phyloP scores from a whole-genome alignment of 352 stramenopile genomes.

The Globisporangium paddicum region DNA sequence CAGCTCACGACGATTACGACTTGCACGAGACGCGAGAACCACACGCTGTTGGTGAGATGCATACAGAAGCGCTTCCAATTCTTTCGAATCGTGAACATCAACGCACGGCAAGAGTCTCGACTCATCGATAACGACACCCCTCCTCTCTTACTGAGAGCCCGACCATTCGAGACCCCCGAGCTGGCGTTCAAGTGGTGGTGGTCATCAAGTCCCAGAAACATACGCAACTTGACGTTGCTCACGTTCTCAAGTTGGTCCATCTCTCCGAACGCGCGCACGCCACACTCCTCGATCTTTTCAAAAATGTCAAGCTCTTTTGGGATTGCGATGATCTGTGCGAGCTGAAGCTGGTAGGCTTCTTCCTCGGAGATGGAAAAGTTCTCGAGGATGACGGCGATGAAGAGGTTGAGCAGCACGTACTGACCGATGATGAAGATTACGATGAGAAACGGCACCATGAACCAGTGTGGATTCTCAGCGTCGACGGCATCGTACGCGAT shows the following conservation, averaged over 20 bases:
- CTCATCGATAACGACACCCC: neutral
- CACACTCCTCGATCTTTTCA: slow-evolving; percentile 77
- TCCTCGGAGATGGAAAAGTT: slow-evolving; percentile 82
- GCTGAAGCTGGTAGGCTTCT: slow-evolving; percentile 78
- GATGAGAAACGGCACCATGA: slow-evolving; percentile 74
- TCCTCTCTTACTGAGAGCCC: neutral
- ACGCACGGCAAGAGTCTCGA: neutral
- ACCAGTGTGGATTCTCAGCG: slow-evolving; percentile 51
- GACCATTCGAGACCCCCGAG: slow-evolving; percentile 7
- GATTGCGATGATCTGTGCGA: slow-evolving; percentile 78
- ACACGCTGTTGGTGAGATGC: slow-evolving; percentile 22
- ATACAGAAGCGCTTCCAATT: slow-evolving; percentile 19
- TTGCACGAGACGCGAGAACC: slow-evolving; percentile 59
- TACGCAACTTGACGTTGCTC: slow-evolving; percentile 72
- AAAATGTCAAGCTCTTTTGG: slow-evolving; percentile 80
- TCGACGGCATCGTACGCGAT: slow-evolving; percentile 73
- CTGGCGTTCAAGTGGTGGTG: slow-evolving; percentile 6
- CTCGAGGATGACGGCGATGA: slow-evolving; percentile 81
- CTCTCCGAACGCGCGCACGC: slow-evolving; percentile 67
- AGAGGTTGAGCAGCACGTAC: slow-evolving; percentile 79
- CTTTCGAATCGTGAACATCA: neutral
- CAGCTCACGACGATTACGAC: slow-evolving; percentile 73
- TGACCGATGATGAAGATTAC: slow-evolving; percentile 73
- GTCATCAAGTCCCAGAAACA: slow-evolving; percentile 70
- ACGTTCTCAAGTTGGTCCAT: slow-evolving; percentile 81